Percentiles rank a stretch among this genome's conserved stretches.
phyloP scores from a whole-genome alignment of 2,329 filamentous ascomycete species.

The Zasmidium angulare region DNA sequence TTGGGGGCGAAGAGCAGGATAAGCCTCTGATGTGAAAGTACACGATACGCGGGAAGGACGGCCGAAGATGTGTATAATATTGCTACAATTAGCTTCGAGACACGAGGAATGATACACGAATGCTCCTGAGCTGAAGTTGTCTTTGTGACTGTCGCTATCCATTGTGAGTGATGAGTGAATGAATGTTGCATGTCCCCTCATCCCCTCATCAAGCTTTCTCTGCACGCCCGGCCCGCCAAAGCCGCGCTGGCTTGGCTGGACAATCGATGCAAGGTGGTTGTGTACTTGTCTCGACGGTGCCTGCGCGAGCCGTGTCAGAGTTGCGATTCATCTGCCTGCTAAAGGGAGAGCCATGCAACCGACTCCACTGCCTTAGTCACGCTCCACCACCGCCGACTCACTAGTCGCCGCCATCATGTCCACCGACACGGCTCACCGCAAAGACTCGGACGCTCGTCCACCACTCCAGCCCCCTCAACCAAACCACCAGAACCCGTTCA shows the following conservation, averaged over 20 bases:
- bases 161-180: too few species aligned
- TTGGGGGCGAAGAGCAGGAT: neutral
- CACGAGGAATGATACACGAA: neutral
- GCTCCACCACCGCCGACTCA: neutral
- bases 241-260: neutral
- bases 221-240: neutral
- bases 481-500: constrained; percentile 26
- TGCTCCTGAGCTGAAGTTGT: neutral
- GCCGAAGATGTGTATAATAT: neutral
- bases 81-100: neutral
- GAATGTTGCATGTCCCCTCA: neutral
- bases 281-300: neutral
- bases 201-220: neutral
- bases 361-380: neutral
- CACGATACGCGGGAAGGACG: neutral
- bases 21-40: neutral
- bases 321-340: neutral
- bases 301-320: neutral
- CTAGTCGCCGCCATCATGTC: constrained; percentile 1
- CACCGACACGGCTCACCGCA: constrained; percentile 5
- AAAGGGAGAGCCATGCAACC: neutral
- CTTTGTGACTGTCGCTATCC: too few species aligned
- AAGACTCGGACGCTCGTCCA: constrained; percentile 7
- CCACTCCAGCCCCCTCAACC: constrained; percentile 23
- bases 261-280: neutral